Evolutionary conservation across 2,329 filamentous ascomycete genomes (phyloP), one percentile per base, ranked within the genome.

Genomic region (Pseudogymnoascus sp.): DNA sequence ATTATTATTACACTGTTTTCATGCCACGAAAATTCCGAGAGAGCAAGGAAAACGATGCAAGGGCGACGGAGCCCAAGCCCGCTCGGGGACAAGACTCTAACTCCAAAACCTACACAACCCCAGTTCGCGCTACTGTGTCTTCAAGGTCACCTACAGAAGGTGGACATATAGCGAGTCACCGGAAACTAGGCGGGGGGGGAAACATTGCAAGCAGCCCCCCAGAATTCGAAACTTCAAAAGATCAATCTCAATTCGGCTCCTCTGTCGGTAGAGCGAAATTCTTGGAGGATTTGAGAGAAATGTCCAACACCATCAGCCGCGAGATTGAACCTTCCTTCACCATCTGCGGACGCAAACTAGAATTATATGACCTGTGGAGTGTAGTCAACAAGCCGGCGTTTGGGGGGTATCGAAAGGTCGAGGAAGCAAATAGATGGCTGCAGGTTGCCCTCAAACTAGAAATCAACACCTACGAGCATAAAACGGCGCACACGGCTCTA

Each of bases 311-410:
- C 63, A 14, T 19, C 11, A 60, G 62, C 6, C 1, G 66, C 2
- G 64, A 67, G 26, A 38, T 69, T n/a, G 60, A 69, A 11, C 66
- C 69, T 26, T 61, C 61, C 14, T 68, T 69, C 6, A 41, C 23
- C 10, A 69, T 73, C 4, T 64, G 65, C 45, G 70, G 67, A 4
- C 62, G 63, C 49, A 58, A 61, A 12, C 62, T 72, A 5, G 52
- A 69, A 6, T 61, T 73, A 12, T 72, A 69, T 61, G 64, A 63
- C 8, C 60, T 73, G 4, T 73, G 69, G 69, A 66, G 67, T 37
- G 63, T 67, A 6, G 70, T 72, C 12, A 64, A 60, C n/a, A 68
- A 64, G 8, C 61, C 63, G 12, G 61, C 68, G 29, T 67, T 70
- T 61, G 68, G 69, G 10, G 71, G 70, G 7, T 68, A 63, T 60